Evolutionary conservation across 2,329 filamentous ascomycete genomes (phyloP).

Genomic region (Blastomyces silverae): DNA sequence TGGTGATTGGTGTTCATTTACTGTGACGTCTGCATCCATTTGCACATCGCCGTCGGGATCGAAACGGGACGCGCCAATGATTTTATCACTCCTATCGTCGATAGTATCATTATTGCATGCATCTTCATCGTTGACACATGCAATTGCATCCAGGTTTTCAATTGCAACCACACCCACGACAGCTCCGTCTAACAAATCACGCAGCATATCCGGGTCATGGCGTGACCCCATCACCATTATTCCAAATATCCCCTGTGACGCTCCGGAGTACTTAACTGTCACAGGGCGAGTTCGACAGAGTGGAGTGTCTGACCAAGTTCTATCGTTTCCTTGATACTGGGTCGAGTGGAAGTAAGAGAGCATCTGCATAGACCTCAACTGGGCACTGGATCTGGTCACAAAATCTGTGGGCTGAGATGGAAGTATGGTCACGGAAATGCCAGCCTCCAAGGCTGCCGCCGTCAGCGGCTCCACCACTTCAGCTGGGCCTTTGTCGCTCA

Average conservation of each 20-base stretch:
- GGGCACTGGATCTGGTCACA: conserved; percentile 44
- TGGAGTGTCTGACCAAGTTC: conserved; percentile 43
- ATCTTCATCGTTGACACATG: conserved; percentile 13
- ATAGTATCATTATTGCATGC: neutral
- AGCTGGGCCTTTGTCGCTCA: conserved; percentile 45
- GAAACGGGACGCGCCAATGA: conserved; percentile 1
- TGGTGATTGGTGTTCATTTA: conserved; percentile 20
- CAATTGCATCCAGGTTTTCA: conserved; percentile 36
- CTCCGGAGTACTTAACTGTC: conserved; percentile 45
- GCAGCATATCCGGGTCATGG: conserved; percentile 43
- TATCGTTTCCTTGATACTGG: conserved; percentile 25
- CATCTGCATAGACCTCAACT: conserved; percentile 53
- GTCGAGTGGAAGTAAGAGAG: conserved; percentile 55
- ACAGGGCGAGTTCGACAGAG: conserved; percentile 44
- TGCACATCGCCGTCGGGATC: conserved; percentile 15
- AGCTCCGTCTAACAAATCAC: conserved; percentile 48
- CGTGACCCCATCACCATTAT: conserved; percentile 49
- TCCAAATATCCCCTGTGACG: conserved; percentile 42
- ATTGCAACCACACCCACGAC: conserved; percentile 49
- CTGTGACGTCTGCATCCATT: conserved; percentile 23
- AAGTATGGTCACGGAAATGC: conserved; percentile 41
- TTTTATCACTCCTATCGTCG: neutral
- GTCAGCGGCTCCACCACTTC: conserved; percentile 40
- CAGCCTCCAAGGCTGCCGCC: conserved; percentile 32
- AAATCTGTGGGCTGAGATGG: conserved; percentile 42